phyloP scores from a whole-genome alignment of 495 filamentous ascomycete genomes.

The Lasiosphaeriaceae sp. region DNA sequence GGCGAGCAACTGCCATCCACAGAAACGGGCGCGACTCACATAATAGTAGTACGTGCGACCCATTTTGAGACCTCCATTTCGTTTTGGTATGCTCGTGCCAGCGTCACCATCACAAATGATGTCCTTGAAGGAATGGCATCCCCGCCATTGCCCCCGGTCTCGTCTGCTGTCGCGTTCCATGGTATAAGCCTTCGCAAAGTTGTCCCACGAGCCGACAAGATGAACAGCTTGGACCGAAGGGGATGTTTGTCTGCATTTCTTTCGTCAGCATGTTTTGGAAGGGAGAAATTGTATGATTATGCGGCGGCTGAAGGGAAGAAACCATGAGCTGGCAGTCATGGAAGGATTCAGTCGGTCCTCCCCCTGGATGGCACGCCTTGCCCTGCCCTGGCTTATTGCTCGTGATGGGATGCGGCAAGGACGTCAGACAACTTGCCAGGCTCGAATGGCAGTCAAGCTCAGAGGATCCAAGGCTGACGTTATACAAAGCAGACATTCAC shows the following conservation, averaged over 20 bases:
- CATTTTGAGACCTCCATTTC: conserved; percentile 82
- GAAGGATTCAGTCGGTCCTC: not conserved
- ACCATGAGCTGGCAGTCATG: not conserved
- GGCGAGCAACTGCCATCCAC: conserved; percentile 7
- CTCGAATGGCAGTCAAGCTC: not conserved
- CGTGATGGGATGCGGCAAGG: not conserved
- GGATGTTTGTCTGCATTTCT: conserved; percentile 53
- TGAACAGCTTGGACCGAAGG: conserved; percentile 67
- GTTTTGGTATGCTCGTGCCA: conserved; percentile 45
- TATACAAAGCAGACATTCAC: not conserved
- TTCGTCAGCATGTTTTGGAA: conserved; percentile 2
- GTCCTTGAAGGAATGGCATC: conserved; percentile 78
- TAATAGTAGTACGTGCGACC: conserved; percentile 94
- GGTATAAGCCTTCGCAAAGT: conserved; percentile 69
- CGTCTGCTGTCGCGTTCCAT: conserved; percentile 74
- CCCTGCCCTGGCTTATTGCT: not conserved
- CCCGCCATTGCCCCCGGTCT: conserved; percentile 72
- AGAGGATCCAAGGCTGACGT: conserved; percentile 8
- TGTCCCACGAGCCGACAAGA: conserved; percentile 90
- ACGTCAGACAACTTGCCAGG: not conserved
- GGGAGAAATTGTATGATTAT: not conserved
- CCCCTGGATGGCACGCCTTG: not conserved
- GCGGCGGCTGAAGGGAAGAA: not conserved
- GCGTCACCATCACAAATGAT: conserved; percentile 76
- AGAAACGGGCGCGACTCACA: conserved; percentile 47